phyloP scores from a whole-genome alignment of 495 filamentous ascomycete genomes.

The Penicillium soppii region DNA sequence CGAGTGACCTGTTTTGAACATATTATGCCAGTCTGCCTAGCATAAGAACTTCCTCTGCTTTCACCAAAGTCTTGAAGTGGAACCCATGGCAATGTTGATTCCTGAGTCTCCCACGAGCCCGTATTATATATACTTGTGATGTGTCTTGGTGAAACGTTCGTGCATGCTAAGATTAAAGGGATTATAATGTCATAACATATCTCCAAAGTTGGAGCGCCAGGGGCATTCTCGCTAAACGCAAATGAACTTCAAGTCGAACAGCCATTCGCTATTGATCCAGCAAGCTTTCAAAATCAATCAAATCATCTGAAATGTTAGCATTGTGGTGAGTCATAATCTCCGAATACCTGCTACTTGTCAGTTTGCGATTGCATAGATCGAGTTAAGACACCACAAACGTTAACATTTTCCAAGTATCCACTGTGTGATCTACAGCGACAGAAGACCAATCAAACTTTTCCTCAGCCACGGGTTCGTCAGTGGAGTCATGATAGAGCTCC shows the following conservation, averaged over 20 bases:
- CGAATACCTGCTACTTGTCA: not conserved
- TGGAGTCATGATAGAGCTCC: conserved; percentile 92
- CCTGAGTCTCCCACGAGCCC: no score
- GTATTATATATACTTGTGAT: no score
- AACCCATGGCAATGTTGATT: no score
- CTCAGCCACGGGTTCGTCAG: conserved; percentile 87
- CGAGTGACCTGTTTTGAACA: no score
- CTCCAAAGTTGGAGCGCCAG: not conserved
- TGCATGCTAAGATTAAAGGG: not conserved
- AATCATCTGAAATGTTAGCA: not conserved
- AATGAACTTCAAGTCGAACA: not conserved
- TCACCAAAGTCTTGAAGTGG: no score
- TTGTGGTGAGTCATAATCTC: not conserved
- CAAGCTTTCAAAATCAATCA: not conserved
- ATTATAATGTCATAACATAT: not conserved
- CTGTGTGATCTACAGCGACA: conserved; percentile 90
- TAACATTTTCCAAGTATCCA: conserved; percentile 99
- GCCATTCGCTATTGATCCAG: not conserved
- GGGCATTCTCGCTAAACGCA: not conserved
- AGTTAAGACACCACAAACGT: conserved; percentile 66
- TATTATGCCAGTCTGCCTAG: no score
- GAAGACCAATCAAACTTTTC: conserved; percentile 99
- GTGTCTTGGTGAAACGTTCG: not conserved
- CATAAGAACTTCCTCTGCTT: no score
- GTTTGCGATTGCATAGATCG: not conserved